Base-by-base conservation (phyloP, 106 monocot genomes). In the Amphibolis antarctica region DNA sequence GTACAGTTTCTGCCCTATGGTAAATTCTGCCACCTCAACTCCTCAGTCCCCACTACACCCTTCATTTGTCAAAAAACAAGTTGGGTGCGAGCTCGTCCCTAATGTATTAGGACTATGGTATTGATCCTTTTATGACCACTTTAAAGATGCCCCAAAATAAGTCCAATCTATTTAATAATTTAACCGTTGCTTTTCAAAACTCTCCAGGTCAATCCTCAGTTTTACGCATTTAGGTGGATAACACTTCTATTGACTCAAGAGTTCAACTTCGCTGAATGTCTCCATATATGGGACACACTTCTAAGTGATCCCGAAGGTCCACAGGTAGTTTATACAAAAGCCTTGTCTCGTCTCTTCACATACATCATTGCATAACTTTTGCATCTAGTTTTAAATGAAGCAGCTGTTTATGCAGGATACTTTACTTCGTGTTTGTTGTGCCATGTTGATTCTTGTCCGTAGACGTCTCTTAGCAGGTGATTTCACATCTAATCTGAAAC, bases 151-250 rank as follows among this genome's bases (percentile, higher is more conserved):
- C 36, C 7, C 36, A 36, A 2, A 36, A 36, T 2, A 36, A 36
- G 36, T 7, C 36, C 7, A 36, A 7, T 36, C 36, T 36, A 36
- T 36, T 36, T 36, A 4, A 36, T 36, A 7, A 36, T 36, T 36
- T 36, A 36, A 36, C 36, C 7, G 0, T 30, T 76, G 46, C 14
- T n/a, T 49, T 49, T 49, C 15, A 12, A 25, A 28, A 29, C 21
- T 57, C 42, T 71, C 28, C 61, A 86, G 86, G 76, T 86, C 45
- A 82, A 86, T 70, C 86, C 86, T 5, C 86, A 86, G 57, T 86
- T 86, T 76, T 86, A 86, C 44, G 82, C 86, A 21, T 86, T 86
- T 43, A 82, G 86, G 74, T 86, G 86, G 86, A 86, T 82, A 46
- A 63, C 63, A 45, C 63, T 63, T 9, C 46, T 63, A 25, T 44